Percentiles rank a stretch among this genome's conserved stretches.
Evolutionary conservation across 2,329 filamentous ascomycete genomes (phyloP).

Genomic region (Sphaerulina vaccinii): DNA sequence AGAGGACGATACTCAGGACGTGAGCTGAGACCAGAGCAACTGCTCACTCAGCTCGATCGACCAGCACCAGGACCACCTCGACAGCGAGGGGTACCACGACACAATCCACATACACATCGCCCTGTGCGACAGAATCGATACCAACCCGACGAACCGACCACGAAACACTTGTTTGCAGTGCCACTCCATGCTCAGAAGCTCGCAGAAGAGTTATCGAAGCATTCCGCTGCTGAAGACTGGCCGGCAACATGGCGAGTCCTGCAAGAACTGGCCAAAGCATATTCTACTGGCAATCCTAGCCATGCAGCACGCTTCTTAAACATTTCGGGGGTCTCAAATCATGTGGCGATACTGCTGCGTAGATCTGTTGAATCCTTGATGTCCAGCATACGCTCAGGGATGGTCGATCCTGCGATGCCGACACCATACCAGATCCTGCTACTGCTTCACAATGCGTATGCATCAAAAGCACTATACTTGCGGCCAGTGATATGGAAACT

Average conservation of each 20-base stretch:
- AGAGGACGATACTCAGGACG: slow-evolving; percentile 26
- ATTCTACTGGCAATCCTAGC: background rate
- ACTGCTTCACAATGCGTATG: slow-evolving; percentile 6
- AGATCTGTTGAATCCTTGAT: background rate
- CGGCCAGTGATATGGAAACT: slow-evolving; percentile 14
- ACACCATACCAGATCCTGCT: slow-evolving; percentile 13
- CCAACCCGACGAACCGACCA: background rate
- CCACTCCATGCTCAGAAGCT: background rate
- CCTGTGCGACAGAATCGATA: background rate
- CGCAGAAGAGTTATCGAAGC: background rate
- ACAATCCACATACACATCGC: background rate
- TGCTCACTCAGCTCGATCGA: slow-evolving; percentile 21
- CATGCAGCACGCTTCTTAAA: background rate
- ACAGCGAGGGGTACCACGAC: background rate
- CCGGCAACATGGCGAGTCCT: slow-evolving; percentile 14
- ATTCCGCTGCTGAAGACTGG: background rate
- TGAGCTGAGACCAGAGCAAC: slow-evolving; percentile 24
- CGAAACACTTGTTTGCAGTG: background rate
- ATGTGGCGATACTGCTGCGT: background rate
- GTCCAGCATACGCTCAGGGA: background rate
- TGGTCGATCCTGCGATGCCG: slow-evolving; percentile 2
- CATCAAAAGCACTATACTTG: slow-evolving; percentile 5
- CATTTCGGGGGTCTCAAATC: background rate
- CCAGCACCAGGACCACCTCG: background rate
- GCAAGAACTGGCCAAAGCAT: slow-evolving; percentile 12